Conservation (phyloP, 495 filamentous ascomycete species). For the Copromyces sp. region DNA sequence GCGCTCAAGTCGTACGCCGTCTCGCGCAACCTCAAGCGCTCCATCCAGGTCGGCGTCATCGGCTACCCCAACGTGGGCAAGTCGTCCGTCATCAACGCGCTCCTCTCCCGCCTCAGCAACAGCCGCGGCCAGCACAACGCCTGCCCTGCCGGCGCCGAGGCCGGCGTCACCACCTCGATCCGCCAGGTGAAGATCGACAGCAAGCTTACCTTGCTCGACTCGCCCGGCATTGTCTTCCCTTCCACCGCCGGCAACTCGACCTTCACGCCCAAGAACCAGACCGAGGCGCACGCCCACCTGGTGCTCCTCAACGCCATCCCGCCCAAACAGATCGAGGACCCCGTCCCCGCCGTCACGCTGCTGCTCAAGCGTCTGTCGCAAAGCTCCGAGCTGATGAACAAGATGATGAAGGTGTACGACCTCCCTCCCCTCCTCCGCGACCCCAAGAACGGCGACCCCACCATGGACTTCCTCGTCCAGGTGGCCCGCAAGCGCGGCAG, state of each 20-base stretch:
- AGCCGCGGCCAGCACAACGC: slow-evolving; percentile 45
- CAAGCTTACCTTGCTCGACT: slow-evolving; percentile 89
- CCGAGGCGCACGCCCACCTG: slow-evolving; percentile 72
- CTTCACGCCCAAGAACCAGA: slow-evolving; percentile 45
- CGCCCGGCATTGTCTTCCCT: slow-evolving; percentile 92
- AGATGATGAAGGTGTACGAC: slow-evolving; percentile 71
- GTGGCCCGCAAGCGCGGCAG: slow-evolving; percentile 87
- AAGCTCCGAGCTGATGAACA: slow-evolving; percentile 58
- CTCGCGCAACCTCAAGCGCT: slow-evolving; percentile 72
- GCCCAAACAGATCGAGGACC: slow-evolving; percentile 87
- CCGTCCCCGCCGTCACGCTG: slow-evolving; percentile 71
- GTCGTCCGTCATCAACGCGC: slow-evolving; percentile 91
- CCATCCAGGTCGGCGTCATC: slow-evolving; percentile 86
- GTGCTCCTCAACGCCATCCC: slow-evolving; percentile 86
- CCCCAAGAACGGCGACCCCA: slow-evolving; percentile 53
- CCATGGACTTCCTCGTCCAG: slow-evolving; percentile 88
- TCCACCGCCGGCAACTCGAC: slow-evolving; percentile 30
- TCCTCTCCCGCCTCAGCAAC: slow-evolving; percentile 69
- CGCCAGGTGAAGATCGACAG: slow-evolving; percentile 89
- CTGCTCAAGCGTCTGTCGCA: slow-evolving; percentile 68
- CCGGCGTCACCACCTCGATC: slow-evolving; percentile 82
- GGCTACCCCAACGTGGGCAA: slow-evolving; percentile 98
- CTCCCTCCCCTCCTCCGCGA: slow-evolving; percentile 64
- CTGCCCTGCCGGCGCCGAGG: slow-evolving; percentile 85
- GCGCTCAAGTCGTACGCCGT: slow-evolving; percentile 87